phyloP scores from a whole-genome alignment of 345 rosid genomes.

The Aethionema arabicum region DNA sequence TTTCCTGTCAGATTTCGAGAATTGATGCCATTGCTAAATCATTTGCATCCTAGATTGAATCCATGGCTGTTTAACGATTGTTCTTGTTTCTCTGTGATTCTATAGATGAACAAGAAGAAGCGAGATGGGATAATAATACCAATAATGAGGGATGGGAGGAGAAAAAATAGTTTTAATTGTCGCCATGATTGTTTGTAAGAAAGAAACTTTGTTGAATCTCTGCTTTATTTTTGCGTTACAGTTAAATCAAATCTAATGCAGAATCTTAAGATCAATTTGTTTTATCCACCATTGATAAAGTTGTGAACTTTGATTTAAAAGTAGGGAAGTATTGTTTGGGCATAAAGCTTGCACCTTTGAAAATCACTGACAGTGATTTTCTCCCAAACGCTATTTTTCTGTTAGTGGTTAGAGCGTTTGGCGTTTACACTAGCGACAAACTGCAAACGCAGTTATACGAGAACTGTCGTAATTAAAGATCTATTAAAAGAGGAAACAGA shows the following conservation, averaged over 20 bases:
- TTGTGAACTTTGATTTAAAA: no score
- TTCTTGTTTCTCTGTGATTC: not conserved
- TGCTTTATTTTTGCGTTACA: not conserved
- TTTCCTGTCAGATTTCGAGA: no score
- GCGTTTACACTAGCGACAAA: not conserved
- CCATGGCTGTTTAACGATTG: not conserved
- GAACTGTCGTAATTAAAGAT: not conserved
- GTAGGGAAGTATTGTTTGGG: not conserved
- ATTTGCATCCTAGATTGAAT: not conserved
- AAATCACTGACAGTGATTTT: not conserved
- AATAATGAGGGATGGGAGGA: slow-evolving; percentile 33
- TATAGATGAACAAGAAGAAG: slow-evolving; percentile 33
- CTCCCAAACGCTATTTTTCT: no score
- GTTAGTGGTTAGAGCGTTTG: not conserved
- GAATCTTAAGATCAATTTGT: slow-evolving; percentile 19
- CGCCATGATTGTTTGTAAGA: not conserved
- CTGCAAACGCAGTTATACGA: not conserved
- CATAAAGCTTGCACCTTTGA: not conserved
- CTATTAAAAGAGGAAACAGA: no score
- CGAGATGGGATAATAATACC: slow-evolving; percentile 30
- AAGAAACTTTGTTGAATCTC: slow-evolving; percentile 10
- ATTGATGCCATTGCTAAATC: no score
- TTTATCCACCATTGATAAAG: not conserved
- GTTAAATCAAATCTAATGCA: not conserved
- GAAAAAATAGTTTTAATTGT: slow-evolving; percentile 23